These are phyloP conservation scores for Torulaspora microellipsoides DNA, from an alignment of 805 yeast species.

Conservation along the genomic window DNA sequence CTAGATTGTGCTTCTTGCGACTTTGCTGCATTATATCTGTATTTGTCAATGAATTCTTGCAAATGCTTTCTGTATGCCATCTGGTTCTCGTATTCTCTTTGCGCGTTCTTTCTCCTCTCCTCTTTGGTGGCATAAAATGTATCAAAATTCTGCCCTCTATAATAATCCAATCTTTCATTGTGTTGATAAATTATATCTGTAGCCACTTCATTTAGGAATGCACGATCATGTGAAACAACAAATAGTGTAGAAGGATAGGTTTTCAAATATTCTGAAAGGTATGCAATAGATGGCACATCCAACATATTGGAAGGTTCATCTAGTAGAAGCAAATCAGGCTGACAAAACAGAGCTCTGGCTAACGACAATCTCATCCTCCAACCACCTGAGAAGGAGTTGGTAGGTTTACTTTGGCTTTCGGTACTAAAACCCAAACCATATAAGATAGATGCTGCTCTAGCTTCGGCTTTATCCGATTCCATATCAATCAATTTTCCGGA, in stretches of 20 bases:
- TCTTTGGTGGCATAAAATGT: conserved; percentile 88
- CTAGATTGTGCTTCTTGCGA: conserved; percentile 97
- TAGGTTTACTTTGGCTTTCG: conserved; percentile 76
- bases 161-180: conserved; percentile 93
- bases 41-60: conserved; percentile 93
- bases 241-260: conserved; percentile 87
- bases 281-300: conserved; percentile 98
- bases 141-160: conserved; percentile 91
- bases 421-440: conserved; percentile 91
- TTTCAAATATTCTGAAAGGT: conserved; percentile 82
- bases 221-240: conserved; percentile 96
- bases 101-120: conserved; percentile 89
- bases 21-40: conserved; percentile 95
- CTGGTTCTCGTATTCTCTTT: conserved; percentile 94
- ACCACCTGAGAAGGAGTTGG: conserved; percentile 97
- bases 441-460: conserved; percentile 90
- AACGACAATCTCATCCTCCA: conserved; percentile 99
- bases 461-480: conserved; percentile 97
- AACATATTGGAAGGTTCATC: conserved; percentile 99
- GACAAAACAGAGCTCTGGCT: conserved; percentile 96
- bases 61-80: conserved; percentile 93
- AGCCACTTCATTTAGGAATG: conserved; percentile 95
- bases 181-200: conserved; percentile 98
- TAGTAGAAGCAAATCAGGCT: conserved; percentile 85
- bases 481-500: conserved; percentile 81